Evolutionary conservation across 148 eudicot species (phyloP), one percentile per base, ranked within the genome.

Genomic region (Spergularia marina): DNA sequence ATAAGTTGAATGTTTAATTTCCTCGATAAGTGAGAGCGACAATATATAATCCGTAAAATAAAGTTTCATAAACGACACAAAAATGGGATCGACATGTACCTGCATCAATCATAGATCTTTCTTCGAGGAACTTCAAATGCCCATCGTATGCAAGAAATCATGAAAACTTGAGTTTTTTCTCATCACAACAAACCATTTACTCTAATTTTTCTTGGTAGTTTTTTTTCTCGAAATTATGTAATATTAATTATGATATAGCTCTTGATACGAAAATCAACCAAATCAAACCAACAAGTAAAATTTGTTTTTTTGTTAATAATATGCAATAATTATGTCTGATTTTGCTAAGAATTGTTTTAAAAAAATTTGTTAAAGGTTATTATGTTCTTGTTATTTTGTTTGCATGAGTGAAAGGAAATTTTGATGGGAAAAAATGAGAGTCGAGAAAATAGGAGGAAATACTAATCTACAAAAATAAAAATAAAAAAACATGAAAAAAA

Each of bases 391-490:
- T 23, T 75, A 23, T 23, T 60, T 74, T 41, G 66, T 21, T 75
- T 39, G 65, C 52, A 74, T 40, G 36, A 70, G 23, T 71, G 67
- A 78, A 72, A 8, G 67, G 74, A 58, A 71, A 80, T 17, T 70
- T 36, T 34, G 52, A 54, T 71, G 76, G 73, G 65, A 80, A 59
- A 60, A 77, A 53, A 71, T 80, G 56, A 41, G 74, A 73, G 11
- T 59, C 77, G 70, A 7, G 39, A 73, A 82, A 73, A 56, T 18
- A 58, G 81, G 81, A 77, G 75, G 71, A 69, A 60, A 69, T 82
- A 47, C 74, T 81, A 77, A 73, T 73, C 70, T 65, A 72, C 51
- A 72, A 81, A 70, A 70, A 47, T 72, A 23, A 23, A 23, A 23
- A 76, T 25, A 61, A 76, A 23, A 23, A 23, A 23, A 76, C 40